phyloP scores from a whole-genome alignment of 139 green algal genomes.

The Closterium sp. region DNA sequence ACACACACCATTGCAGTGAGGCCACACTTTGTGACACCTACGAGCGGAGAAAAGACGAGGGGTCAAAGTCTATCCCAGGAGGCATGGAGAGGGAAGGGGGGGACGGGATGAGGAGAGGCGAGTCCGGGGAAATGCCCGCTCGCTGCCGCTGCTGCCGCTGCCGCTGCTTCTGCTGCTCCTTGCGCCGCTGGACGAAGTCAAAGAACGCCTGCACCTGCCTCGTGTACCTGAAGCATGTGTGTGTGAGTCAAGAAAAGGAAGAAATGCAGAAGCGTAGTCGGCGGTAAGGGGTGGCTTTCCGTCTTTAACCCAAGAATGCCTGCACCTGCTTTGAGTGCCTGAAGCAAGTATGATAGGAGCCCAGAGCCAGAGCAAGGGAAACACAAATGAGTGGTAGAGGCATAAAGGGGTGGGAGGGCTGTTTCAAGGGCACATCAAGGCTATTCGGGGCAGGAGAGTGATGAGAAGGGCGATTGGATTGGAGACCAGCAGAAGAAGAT shows the following conservation, averaged over 20 bases:
- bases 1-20: too few species aligned
- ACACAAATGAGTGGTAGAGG: too few species aligned
- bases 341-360: too few species aligned
- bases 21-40: too few species aligned
- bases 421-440: neutral
- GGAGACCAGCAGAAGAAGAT: too few species aligned
- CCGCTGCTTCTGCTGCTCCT: constrained; percentile 8
- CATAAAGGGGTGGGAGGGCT: neutral
- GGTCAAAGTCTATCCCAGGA: neutral
- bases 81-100: neutral
- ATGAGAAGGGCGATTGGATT: too few species aligned
- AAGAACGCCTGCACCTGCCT: constrained; percentile 54
- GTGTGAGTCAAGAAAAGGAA: neutral
- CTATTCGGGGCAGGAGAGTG: too few species aligned
- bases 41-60: neutral
- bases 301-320: neutral
- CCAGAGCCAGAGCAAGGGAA: too few species aligned
- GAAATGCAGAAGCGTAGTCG: neutral
- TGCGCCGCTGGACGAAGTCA: constrained; percentile 48
- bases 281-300: neutral
- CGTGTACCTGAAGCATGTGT: constrained; percentile 25
- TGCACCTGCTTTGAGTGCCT: neutral
- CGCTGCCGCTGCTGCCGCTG: neutral
- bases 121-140: neutral
- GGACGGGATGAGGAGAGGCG: neutral